Evolutionary conservation across 2,329 filamentous ascomycete species (phyloP).

Genomic region (Alternaria gaisen): DNA sequence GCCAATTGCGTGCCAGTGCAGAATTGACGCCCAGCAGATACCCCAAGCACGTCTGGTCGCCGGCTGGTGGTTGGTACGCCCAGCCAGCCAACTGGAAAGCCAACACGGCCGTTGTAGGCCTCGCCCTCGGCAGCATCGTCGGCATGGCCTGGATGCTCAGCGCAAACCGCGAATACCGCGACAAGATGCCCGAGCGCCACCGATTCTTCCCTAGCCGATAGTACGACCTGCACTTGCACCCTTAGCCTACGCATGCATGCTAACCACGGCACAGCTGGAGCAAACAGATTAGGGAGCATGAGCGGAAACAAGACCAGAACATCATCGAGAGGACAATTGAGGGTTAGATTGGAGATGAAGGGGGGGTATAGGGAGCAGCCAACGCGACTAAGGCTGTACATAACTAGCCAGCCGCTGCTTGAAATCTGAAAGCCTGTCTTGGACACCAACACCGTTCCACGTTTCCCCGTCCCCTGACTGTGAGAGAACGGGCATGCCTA

Average conservation of each 20-base stretch:
- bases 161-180: slow-evolving; percentile 75
- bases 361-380: slow-evolving; percentile 10
- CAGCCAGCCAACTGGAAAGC: slow-evolving; percentile 94
- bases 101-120: slow-evolving; percentile 83
- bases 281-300: slow-evolving; percentile 75
- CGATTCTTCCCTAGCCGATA: slow-evolving; percentile 86
- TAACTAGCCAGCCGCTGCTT: slow-evolving; percentile 50
- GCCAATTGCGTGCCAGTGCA: slow-evolving; percentile 24
- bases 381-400: slow-evolving; percentile 48
- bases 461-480: slow-evolving; percentile 47
- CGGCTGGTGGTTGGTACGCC: slow-evolving; percentile 95
- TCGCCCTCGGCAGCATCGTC: slow-evolving; percentile 72
- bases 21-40: slow-evolving; percentile 66
- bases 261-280: slow-evolving; percentile 67
- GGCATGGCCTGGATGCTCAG: slow-evolving; percentile 75
- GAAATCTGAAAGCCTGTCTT: slow-evolving; percentile 55
- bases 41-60: slow-evolving; percentile 99
- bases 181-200: slow-evolving; percentile 77
- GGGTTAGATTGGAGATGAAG: slow-evolving; percentile 8
- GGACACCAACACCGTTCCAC: slow-evolving; percentile 59
- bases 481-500: slow-evolving; percentile 75
- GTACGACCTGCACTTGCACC: slow-evolving; percentile 61
- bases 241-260: slow-evolving; percentile 19
- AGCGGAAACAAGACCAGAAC: slow-evolving; percentile 58
- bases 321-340: slow-evolving; percentile 26